Evolutionary conservation across 208 protist species (phyloP).

Genomic region (Trypanosoma melophagium): DNA sequence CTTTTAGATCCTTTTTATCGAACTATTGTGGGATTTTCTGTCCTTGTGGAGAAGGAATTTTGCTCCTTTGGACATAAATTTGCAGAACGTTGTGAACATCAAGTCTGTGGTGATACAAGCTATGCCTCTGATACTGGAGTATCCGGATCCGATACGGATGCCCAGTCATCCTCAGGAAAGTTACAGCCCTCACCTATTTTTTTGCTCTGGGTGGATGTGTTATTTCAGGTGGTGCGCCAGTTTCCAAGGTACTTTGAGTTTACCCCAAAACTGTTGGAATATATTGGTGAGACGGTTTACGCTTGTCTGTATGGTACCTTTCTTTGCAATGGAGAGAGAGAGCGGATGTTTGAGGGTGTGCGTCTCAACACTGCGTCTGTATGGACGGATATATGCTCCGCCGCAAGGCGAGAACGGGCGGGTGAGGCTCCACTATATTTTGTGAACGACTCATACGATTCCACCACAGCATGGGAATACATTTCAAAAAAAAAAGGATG

Average conservation of each 20-base stretch:
- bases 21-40: slow-evolving; percentile 91
- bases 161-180: slow-evolving; percentile 22
- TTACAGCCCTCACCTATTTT: slow-evolving; percentile 93
- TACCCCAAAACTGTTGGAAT: slow-evolving; percentile 78
- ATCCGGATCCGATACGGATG: slow-evolving; percentile 53
- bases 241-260: slow-evolving; percentile 95
- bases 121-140: slow-evolving; percentile 41
- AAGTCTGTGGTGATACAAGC: slow-evolving; percentile 53
- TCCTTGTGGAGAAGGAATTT: slow-evolving; percentile 96
- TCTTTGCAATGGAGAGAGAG: slow-evolving; percentile 81
- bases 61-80: slow-evolving; percentile 96
- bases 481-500: slow-evolving; percentile 43
- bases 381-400: slow-evolving; percentile 72
- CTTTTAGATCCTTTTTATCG: slow-evolving; percentile 95
- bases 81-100: slow-evolving; percentile 79
- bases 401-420: slow-evolving; percentile 43
- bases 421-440: slow-evolving; percentile 55
- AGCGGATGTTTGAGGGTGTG: slow-evolving; percentile 76
- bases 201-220: slow-evolving; percentile 94
- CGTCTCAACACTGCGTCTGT: slow-evolving; percentile 58
- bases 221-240: slow-evolving; percentile 93
- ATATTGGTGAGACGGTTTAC: slow-evolving; percentile 88
- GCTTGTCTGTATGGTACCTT: slow-evolving; percentile 87
- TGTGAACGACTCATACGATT: slow-evolving; percentile 71
- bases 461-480: slow-evolving; percentile 54